phyloP scores from a whole-genome alignment of 352 stramenopile genomes.

The Detonula confervacea region DNA sequence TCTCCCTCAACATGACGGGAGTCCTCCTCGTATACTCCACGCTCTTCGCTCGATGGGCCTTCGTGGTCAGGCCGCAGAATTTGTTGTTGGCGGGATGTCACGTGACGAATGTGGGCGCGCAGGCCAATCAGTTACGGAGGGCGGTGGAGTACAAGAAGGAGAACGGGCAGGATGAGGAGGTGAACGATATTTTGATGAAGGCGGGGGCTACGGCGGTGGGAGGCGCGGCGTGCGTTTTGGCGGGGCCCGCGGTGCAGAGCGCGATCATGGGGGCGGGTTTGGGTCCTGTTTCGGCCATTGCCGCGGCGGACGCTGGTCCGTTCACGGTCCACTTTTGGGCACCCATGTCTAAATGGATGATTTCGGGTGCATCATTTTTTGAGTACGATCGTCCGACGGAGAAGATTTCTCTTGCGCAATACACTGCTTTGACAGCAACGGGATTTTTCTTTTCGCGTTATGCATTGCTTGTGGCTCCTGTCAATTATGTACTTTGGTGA shows the following conservation, averaged over 20 bases:
- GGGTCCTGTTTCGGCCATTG: slow-evolving; percentile 68
- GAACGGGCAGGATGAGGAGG: slow-evolving; percentile 74
- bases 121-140: slow-evolving; percentile 82
- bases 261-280: slow-evolving; percentile 64
- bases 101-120: slow-evolving; percentile 81
- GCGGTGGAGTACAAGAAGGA: slow-evolving; percentile 78
- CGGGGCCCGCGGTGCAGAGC: slow-evolving; percentile 60
- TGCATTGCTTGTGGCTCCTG: slow-evolving; percentile 79
- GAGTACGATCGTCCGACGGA: slow-evolving; percentile 83
- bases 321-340: slow-evolving; percentile 81
- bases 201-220: slow-evolving; percentile 59
- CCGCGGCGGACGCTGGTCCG: slow-evolving; percentile 72
- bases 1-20: slow-evolving; percentile 85
- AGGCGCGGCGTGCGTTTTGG: slow-evolving; percentile 57
- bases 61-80: slow-evolving; percentile 83
- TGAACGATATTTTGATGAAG: slow-evolving; percentile 72
- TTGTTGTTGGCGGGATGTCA: slow-evolving; percentile 80
- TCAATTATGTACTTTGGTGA: slow-evolving; percentile 85
- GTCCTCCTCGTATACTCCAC: slow-evolving; percentile 85
- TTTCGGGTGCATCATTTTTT: slow-evolving; percentile 80
- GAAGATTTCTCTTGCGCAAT: slow-evolving; percentile 84
- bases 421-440: slow-evolving; percentile 82
- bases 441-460: slow-evolving; percentile 87
- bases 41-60: slow-evolving; percentile 84
- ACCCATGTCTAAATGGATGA: slow-evolving; percentile 86